Conservation (phyloP, 805 yeast genomes). For the Saturnispora gosingensis region DNA sequence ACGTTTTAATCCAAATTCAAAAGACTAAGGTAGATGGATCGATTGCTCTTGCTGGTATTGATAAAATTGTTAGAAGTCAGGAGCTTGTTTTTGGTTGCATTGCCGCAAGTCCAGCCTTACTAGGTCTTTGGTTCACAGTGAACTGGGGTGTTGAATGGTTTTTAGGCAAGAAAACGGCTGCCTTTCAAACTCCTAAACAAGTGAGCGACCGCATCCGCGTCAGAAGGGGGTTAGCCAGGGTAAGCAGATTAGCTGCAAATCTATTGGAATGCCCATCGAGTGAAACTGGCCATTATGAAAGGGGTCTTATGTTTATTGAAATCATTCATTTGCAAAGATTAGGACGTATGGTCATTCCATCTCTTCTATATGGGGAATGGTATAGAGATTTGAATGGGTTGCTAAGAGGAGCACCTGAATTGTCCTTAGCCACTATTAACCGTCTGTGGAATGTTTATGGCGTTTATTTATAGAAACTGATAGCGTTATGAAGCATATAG, state of each 20-base stretch:
- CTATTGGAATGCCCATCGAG: constrained; percentile 14
- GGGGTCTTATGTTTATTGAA: constrained; percentile 63
- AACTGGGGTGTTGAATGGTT: constrained; percentile 8
- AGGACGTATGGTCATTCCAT: constrained; percentile 44
- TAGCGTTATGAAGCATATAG: not conserved
- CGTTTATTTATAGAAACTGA: constrained; percentile 8
- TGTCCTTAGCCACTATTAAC: constrained; percentile 38
- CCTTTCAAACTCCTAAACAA: not conserved
- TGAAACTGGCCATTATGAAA: constrained; percentile 28
- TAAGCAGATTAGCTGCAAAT: constrained; percentile 18
- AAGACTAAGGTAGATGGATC: constrained; percentile 94
- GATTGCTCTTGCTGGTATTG: constrained; percentile 83
- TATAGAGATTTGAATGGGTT: constrained; percentile 54
- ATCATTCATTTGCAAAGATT: constrained; percentile 44
- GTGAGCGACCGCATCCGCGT: constrained; percentile 1
- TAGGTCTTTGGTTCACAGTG: constrained; percentile 42
- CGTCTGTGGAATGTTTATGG: constrained; percentile 59
- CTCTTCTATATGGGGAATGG: constrained; percentile 44
- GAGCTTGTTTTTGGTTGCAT: constrained; percentile 90
- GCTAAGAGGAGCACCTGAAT: constrained; percentile 31
- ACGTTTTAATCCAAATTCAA: constrained; percentile 84
- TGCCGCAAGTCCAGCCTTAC: constrained; percentile 73
- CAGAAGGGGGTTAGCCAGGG: constrained; percentile 9
- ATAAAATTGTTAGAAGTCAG: constrained; percentile 79
- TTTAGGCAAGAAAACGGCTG: constrained; percentile 2